Percentiles rank a stretch among this genome's conserved stretches.
Evolutionary conservation across 805 yeast genomes (phyloP).

Genomic region (Yamadazyma philogaea): DNA sequence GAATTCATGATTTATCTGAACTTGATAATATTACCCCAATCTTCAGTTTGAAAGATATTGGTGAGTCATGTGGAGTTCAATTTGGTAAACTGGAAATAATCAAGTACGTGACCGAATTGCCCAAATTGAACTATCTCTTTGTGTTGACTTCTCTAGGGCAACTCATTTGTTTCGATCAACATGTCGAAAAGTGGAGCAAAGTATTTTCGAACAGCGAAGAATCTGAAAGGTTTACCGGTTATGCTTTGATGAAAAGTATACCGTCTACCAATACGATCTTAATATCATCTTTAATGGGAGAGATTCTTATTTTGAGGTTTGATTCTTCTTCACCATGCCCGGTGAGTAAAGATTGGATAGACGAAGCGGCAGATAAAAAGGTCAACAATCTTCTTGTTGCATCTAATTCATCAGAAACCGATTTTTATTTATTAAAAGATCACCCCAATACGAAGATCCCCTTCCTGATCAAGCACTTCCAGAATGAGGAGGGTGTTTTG

Average conservation of each 20-base stretch:
- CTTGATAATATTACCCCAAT: conserved; percentile 10
- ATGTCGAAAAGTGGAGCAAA: conserved; percentile 22
- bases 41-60: conserved; percentile 35
- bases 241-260: conserved; percentile 44
- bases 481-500: conserved; percentile 17
- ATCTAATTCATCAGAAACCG: conserved; percentile 13
- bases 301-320: conserved; percentile 36
- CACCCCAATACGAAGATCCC: conserved; percentile 66
- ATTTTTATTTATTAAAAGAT: conserved; percentile 45
- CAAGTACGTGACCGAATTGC: conserved; percentile 55
- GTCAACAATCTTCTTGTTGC: conserved; percentile 48
- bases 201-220: conserved; percentile 15
- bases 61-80: conserved; percentile 18
- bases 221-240: conserved; percentile 29
- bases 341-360: conserved; percentile 25
- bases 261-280: conserved; percentile 26
- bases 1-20: conserved; percentile 52
- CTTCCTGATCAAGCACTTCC: conserved; percentile 42
- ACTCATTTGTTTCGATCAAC: conserved; percentile 33
- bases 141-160: conserved; percentile 61
- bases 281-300: conserved; percentile 36
- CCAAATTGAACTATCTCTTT: conserved; percentile 39
- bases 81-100: conserved; percentile 52
- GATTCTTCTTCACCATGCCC: conserved; percentile 13
- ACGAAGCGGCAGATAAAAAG: conserved; percentile 32